phyloP scores from a whole-genome alignment of 768 basidiomycete genomes.

The Panus rudis region DNA sequence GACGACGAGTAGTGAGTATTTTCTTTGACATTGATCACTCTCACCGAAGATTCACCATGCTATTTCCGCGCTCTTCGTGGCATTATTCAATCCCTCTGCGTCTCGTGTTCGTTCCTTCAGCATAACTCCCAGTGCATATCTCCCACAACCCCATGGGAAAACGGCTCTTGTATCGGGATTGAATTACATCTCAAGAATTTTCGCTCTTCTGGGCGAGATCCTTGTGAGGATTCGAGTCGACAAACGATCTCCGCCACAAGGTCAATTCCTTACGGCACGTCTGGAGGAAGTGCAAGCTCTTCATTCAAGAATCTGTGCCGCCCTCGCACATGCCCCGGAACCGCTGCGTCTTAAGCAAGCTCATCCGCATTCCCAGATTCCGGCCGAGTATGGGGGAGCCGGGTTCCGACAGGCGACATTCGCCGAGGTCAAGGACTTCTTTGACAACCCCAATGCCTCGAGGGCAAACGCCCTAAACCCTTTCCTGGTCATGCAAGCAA shows the following conservation, averaged over 20 bases:
- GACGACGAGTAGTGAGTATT: constrained; percentile 81
- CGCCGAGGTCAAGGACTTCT: constrained; percentile 85
- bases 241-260: constrained; percentile 78
- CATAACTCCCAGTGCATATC: constrained; percentile 78
- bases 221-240: constrained; percentile 82
- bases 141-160: constrained; percentile 83
- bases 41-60: constrained; percentile 24
- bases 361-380: constrained; percentile 40
- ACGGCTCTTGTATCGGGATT: constrained; percentile 82
- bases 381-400: constrained; percentile 58
- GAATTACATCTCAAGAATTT: constrained; percentile 82
- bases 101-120: constrained; percentile 33
- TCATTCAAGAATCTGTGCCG: constrained; percentile 66
- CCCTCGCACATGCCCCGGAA: constrained; percentile 71
- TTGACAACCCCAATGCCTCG: constrained; percentile 84
- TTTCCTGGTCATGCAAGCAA: constrained; percentile 88
- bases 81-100: too few relatives aligned
- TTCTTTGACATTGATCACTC: constrained; percentile 2
- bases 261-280: constrained; percentile 77
- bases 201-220: constrained; percentile 80
- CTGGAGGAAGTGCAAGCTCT: constrained; percentile 81
- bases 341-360: constrained; percentile 62
- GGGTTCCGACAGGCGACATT: constrained; percentile 80
- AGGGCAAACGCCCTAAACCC: constrained; percentile 82
- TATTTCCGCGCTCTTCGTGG: constrained; percentile 8